These are phyloP conservation scores for Nicotiana obtusifolia DNA, from an alignment of 257 asterid genomes.

Conservation along the genomic window DNA sequence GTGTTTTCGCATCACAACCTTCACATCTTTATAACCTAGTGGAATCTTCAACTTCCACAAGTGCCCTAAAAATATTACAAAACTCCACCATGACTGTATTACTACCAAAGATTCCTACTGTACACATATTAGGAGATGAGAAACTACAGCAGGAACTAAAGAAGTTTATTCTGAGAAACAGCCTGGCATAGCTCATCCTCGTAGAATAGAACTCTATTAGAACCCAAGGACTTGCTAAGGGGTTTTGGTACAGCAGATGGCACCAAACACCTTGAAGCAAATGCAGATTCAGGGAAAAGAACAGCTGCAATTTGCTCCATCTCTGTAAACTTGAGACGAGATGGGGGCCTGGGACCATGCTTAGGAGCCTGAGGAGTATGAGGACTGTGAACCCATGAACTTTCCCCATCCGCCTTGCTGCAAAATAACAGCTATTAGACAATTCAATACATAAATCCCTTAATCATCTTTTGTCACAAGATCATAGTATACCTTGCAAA, in stretches of 20 bases:
- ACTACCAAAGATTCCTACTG: constrained; percentile 1
- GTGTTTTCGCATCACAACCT: constrained; percentile 19
- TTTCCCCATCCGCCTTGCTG: constrained; percentile 59
- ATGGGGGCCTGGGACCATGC: constrained; percentile 87
- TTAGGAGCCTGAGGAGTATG: constrained; percentile 90
- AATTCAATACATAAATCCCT: neutral
- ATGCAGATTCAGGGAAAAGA: constrained; percentile 65
- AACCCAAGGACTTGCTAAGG: constrained; percentile 67
- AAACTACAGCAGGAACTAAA: constrained; percentile 29
- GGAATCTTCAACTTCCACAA: constrained; percentile 14
- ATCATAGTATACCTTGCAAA: constrained; percentile 43
- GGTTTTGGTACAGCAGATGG: constrained; percentile 70
- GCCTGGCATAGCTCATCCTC: constrained; percentile 98
- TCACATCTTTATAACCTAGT: constrained; percentile 11
- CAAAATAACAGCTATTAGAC: constrained; percentile 14
- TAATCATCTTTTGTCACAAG: neutral
- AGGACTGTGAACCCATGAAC: constrained; percentile 43
- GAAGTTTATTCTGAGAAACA: constrained; percentile 92
- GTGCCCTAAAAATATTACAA: constrained; percentile 29
- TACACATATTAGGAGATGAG: constrained; percentile 9
- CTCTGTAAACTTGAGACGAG: constrained; percentile 63
- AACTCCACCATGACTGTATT: constrained; percentile 17
- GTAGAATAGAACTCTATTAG: constrained; percentile 74
- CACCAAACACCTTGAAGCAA: constrained; percentile 55
- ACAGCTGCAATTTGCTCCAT: constrained; percentile 89